These are phyloP conservation scores for Wickerhamiella hasegawae DNA, from an alignment of 805 yeast genomes.

Conservation along the genomic window DNA sequence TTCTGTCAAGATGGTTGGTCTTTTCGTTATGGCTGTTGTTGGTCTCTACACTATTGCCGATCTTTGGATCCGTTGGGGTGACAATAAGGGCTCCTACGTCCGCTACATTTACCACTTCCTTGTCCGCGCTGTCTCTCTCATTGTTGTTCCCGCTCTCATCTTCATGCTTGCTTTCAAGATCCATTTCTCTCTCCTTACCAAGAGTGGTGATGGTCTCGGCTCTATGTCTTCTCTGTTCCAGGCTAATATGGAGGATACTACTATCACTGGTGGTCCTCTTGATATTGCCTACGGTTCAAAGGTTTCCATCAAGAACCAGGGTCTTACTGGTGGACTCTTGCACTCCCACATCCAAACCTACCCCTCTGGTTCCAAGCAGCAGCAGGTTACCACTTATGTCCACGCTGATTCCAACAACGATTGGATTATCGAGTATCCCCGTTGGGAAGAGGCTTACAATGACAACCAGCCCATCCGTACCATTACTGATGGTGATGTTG, in stretches of 20 bases:
- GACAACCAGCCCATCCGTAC: constrained; percentile 22
- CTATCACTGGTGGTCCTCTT: constrained; percentile 52
- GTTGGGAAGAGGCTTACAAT: constrained; percentile 21
- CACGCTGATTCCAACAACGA: constrained; percentile 50
- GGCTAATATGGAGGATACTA: constrained; percentile 76
- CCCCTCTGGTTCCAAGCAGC: constrained; percentile 51
- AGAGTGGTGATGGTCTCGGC: constrained; percentile 90
- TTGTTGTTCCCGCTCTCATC: constrained; percentile 65
- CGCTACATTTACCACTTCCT: constrained; percentile 48
- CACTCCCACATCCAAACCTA: constrained; percentile 60
- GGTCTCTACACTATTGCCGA: constrained; percentile 79
- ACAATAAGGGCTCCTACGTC: constrained; percentile 49
- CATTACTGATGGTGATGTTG: constrained; percentile 52
- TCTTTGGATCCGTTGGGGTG: constrained; percentile 67
- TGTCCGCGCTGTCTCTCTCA: constrained; percentile 55
- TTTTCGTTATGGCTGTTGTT: constrained; percentile 72
- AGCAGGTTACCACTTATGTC: constrained; percentile 63
- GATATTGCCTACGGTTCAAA: constrained; percentile 61
- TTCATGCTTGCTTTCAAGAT: constrained; percentile 84
- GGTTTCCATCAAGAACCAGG: constrained; percentile 65
- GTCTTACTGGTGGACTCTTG: constrained; percentile 57
- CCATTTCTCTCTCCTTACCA: constrained; percentile 66
- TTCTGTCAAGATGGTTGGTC: constrained; percentile 92
- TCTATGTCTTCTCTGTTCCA: constrained; percentile 95
- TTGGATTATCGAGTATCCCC: constrained; percentile 52